Percentiles rank a stretch among this genome's conserved stretches.
Conservation (phyloP, 768 basidiomycete genomes). For the Rhizopogon vesiculosus region DNA sequence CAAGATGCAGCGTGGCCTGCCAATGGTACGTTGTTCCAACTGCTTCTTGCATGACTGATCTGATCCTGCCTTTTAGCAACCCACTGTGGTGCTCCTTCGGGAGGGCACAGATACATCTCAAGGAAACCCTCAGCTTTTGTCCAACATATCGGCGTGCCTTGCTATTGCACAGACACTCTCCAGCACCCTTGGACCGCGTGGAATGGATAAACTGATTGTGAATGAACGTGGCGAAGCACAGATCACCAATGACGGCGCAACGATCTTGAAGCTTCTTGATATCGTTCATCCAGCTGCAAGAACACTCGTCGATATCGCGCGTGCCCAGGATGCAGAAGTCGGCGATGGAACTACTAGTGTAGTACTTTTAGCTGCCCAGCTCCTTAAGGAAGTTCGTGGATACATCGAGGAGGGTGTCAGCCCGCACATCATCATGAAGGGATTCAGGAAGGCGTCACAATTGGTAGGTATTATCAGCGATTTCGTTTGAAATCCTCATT, state of each 20-base stretch:
- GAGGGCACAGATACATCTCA: constrained; percentile 97
- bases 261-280: constrained; percentile 94
- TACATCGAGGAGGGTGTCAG: constrained; percentile 97
- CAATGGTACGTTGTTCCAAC: constrained; percentile 50
- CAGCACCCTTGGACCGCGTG: constrained; percentile 93
- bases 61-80: constrained; percentile 62
- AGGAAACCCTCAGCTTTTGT: constrained; percentile 86
- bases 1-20: constrained; percentile 83
- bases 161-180: constrained; percentile 90
- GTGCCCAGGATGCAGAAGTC: constrained; percentile 97
- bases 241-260: constrained; percentile 99
- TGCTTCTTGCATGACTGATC: neutral
- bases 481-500: constrained; percentile 7
- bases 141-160: constrained; percentile 95
- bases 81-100: constrained; percentile 91
- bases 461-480: constrained; percentile 45
- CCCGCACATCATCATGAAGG: constrained; percentile 97
- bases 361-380: constrained; percentile 88
- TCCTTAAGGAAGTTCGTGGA: constrained; percentile 86
- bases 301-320: constrained; percentile 96
- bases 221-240: constrained; percentile 92
- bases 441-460: constrained; percentile 82
- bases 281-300: constrained; percentile 97
- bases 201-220: constrained; percentile 99
- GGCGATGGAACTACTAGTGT: constrained; percentile 98